These are phyloP conservation scores for Lenwebbia sp. DNA, from an alignment of 345 rosid species.

Conservation along the genomic window DNA sequence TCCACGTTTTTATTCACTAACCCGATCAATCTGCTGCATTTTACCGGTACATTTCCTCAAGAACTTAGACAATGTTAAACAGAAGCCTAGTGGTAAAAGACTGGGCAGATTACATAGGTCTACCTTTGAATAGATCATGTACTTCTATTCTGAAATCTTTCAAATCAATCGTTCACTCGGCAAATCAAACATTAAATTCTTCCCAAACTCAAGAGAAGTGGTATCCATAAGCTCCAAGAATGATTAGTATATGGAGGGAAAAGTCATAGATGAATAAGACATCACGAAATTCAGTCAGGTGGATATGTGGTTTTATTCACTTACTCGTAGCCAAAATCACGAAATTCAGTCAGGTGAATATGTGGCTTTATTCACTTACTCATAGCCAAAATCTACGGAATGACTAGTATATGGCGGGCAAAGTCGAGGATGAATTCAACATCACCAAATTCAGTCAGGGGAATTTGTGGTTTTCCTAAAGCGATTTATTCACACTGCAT, in stretches of 20 bases:
- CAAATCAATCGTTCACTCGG: not conserved
- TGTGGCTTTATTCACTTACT: not conserved
- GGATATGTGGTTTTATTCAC: not conserved
- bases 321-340: not conserved
- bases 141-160: not conserved
- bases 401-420: not conserved
- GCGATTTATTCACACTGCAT: not conserved
- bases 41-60: not conserved
- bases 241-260: not conserved
- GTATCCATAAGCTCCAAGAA: not conserved
- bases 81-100: not conserved
- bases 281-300: not conserved
- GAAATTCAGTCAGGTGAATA: not conserved
- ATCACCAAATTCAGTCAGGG: not conserved
- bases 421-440: not conserved
- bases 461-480: not conserved
- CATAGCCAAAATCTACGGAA: not conserved
- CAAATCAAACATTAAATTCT: not conserved
- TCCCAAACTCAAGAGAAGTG: not conserved
- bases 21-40: not conserved
- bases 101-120: not conserved
- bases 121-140: not conserved
- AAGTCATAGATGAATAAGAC: not conserved
- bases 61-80: not conserved
- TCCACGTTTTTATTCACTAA: not conserved